A percentile compares a stretch with the other conserved stretches of the same genome.
phyloP scores from a whole-genome alignment of 1,284 basidiomycete genomes.

The Boletus smithii region DNA sequence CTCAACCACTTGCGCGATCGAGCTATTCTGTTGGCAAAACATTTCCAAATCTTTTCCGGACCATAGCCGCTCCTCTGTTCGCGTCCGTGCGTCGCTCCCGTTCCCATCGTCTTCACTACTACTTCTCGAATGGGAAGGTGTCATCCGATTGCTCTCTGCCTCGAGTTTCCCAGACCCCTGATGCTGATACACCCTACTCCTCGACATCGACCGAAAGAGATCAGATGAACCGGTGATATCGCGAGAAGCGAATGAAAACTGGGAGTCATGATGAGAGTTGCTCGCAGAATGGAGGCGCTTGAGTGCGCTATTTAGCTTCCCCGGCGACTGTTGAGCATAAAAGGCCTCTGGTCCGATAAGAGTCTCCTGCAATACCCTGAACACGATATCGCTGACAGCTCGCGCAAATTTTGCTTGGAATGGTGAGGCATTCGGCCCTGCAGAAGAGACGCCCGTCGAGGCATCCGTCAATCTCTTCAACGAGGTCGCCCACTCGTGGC shows the following conservation, averaged over 20 bases:
- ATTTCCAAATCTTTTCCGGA: slow-evolving; percentile 63
- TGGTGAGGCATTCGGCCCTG: slow-evolving; percentile 34
- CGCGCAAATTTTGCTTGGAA: slow-evolving; percentile 48
- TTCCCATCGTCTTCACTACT: slow-evolving; percentile 38
- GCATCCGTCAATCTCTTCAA: slow-evolving; percentile 64
- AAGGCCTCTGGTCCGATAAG: slow-evolving; percentile 50
- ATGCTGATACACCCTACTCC: slow-evolving; percentile 62
- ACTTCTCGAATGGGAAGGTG: slow-evolving; percentile 30
- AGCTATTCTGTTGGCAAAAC: slow-evolving; percentile 70
- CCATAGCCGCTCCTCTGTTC: slow-evolving; percentile 52
- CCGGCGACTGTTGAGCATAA: slow-evolving; percentile 22
- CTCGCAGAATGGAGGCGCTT: slow-evolving; percentile 27
- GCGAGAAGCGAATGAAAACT: slow-evolving; percentile 22
- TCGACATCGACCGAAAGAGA: slow-evolving; percentile 64
- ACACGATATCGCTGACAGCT: slow-evolving; percentile 69
- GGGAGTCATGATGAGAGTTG: slow-evolving; percentile 26
- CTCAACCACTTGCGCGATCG: slow-evolving; percentile 58
- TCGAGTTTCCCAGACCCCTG: slow-evolving; percentile 60
- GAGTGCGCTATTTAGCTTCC: slow-evolving; percentile 24
- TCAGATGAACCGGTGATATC: slow-evolving; percentile 27
- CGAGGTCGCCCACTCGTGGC: slow-evolving; percentile 70
- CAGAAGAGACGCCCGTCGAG: slow-evolving; percentile 37
- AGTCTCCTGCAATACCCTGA: slow-evolving; percentile 81
- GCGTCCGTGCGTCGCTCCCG: slow-evolving; percentile 27
- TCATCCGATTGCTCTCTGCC: slow-evolving; percentile 42